Evolutionary conservation across 2,329 filamentous ascomycete genomes (phyloP).

Genomic region (Penicillium capsulatum): DNA sequence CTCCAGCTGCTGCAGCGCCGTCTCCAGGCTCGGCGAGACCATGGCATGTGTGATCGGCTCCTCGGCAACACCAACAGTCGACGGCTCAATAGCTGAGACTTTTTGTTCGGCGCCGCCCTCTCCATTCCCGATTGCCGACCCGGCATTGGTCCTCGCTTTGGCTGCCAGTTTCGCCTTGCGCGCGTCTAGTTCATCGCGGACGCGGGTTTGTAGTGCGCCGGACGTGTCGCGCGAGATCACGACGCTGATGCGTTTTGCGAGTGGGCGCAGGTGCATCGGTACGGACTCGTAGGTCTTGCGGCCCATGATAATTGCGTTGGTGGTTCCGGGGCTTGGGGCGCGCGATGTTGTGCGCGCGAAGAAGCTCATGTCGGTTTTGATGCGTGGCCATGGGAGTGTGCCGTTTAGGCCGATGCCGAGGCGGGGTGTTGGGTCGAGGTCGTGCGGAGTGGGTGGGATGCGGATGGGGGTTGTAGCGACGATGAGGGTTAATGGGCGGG

Average conservation of each 20-base stretch:
- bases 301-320: constrained; percentile 89
- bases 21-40: constrained; percentile 56
- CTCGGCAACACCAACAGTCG: too few species aligned
- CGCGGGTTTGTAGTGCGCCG: too few species aligned
- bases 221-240: constrained; percentile 60
- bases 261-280: constrained; percentile 69
- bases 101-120: too few species aligned
- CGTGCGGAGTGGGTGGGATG: constrained; percentile 34
- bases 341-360: constrained; percentile 86
- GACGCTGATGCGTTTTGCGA: constrained; percentile 76
- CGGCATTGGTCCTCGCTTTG: constrained; percentile 14
- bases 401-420: constrained; percentile 84
- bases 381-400: constrained; percentile 79
- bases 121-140: constrained; percentile 9
- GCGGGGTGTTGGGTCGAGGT: constrained; percentile 35
- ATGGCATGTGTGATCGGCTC: constrained; percentile 40
- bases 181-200: constrained; percentile 37
- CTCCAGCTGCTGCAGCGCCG: constrained; percentile 49
- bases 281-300: constrained; percentile 96
- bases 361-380: constrained; percentile 90
- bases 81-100: too few species aligned
- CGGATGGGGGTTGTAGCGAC: constrained; percentile 73
- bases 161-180: constrained; percentile 23
- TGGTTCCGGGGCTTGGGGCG: constrained; percentile 23
- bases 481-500: constrained; percentile 67